Percentiles rank a stretch among this genome's conserved stretches.
phyloP scores from a whole-genome alignment of 2,329 filamentous ascomycete species.

The Trichoderma breve region DNA sequence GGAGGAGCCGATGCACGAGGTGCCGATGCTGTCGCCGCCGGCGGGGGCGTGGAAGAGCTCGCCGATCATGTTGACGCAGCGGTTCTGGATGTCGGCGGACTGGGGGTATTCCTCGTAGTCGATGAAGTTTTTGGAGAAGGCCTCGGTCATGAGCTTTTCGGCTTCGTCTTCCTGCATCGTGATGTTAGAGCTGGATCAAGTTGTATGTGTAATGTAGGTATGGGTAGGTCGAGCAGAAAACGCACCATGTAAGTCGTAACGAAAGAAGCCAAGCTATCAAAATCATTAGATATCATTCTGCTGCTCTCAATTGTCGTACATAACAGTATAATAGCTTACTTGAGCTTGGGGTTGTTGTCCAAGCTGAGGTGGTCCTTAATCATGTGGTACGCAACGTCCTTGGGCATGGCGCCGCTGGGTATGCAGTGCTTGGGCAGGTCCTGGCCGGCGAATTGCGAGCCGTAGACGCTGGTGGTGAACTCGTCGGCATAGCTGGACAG shows the following conservation, averaged over 20 bases:
- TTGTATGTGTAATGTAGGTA: not conserved
- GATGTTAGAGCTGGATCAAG: conserved; percentile 6
- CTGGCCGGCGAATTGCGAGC: conserved; percentile 75
- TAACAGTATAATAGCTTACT: conserved; percentile 46
- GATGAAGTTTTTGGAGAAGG: conserved; percentile 94
- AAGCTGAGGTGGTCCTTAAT: conserved; percentile 93
- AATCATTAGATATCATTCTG: not conserved
- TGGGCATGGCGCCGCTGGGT: conserved; percentile 87
- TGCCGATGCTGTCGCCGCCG: conserved; percentile 71
- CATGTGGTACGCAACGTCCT: conserved; percentile 90
- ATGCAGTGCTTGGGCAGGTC: conserved; percentile 83
- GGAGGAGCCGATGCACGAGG: conserved; percentile 83
- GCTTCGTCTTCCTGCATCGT: conserved; percentile 76
- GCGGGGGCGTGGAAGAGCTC: conserved; percentile 80
- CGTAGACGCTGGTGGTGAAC: conserved; percentile 81
- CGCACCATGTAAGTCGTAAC: conserved; percentile 93
- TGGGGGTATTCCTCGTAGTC: conserved; percentile 84
- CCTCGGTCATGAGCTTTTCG: conserved; percentile 91
- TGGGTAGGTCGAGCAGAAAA: not conserved
- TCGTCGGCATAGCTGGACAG: conserved; percentile 53
- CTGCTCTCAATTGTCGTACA: not conserved
- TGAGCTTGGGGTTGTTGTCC: conserved; percentile 87
- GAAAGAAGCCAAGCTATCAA: conserved; percentile 71
- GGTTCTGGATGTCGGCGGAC: conserved; percentile 83
- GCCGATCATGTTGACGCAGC: conserved; percentile 88